Base-by-base conservation (phyloP, 1,284 basidiomycete species). In the Hymenochaete sp. region DNA sequence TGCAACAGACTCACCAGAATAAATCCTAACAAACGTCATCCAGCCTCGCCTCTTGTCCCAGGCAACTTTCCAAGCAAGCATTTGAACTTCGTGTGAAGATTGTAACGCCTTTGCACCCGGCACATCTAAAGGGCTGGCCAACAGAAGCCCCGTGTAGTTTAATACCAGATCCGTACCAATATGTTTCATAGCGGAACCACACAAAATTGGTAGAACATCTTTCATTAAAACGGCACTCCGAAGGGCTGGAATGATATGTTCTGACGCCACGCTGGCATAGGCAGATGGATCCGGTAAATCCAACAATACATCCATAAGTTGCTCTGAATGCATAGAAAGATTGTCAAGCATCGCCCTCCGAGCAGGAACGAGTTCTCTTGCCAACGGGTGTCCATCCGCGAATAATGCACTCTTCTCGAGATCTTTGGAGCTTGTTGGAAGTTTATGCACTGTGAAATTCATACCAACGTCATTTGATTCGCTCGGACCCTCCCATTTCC, bases 11-110 rank as follows among this genome's bases (percentile, higher is more conserved):
- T 52, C 59, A 81, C 89, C 89, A 45, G 89, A 89, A 59, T 93
- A 93, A 18, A 93, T 75, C 19, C 90, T 72, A 27, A 93, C 81
- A 58, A 91, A 93, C 0, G 90, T 93, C 79, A 92, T 88, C 78
- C 90, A 93, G 11, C 90, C 90, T 52, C 73, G 76, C 49, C 75
- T 76, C 52, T 79, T 81, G 59, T 93, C 87, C 83, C 86, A 92
- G 19, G 71, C 72, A 14, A 93, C 89, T 59, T 93, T 93, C 86
- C 91, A 93, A 1, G 87, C 90, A 18, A 93, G 67, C 53, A 82
- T 62, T 22, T 75, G 76, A 16, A 83, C 58, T 0, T 78, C 75
- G 1, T 69, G 59, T 50, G 75, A 74, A 27, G 62, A 56, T 9
- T 57, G 59, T 39, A 73, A 70, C 3, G 54, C 54, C 25, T 70